Conservation (phyloP, 768 basidiomycete genomes). For the Tylopilus balloui region DNA sequence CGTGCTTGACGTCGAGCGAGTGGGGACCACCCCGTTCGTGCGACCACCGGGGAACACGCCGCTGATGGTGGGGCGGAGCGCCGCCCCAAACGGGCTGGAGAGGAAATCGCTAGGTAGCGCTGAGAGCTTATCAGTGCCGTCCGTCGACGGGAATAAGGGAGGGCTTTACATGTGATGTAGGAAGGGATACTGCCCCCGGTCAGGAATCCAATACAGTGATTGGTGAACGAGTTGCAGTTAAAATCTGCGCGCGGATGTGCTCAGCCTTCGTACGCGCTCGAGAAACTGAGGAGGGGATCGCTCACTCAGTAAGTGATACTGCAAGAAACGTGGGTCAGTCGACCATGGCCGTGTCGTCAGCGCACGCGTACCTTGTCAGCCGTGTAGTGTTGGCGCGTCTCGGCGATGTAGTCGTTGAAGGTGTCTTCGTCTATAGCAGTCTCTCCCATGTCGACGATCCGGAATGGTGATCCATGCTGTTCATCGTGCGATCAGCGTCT, state of each 20-base stretch:
- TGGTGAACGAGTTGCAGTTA: slow-evolving; percentile 94
- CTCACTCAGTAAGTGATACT: slow-evolving; percentile 86
- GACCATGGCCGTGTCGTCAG: neutral
- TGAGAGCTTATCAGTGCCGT: slow-evolving; percentile 23
- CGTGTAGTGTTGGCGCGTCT: slow-evolving; percentile 77
- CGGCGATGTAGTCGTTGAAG: slow-evolving; percentile 76
- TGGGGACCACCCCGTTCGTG: slow-evolving; percentile 27
- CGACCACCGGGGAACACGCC: slow-evolving; percentile 65
- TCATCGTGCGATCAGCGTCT: neutral
- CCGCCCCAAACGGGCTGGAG: slow-evolving; percentile 82
- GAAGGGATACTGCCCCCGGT: slow-evolving; percentile 78
- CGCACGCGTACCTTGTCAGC: slow-evolving; percentile 69
- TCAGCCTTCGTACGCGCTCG: neutral
- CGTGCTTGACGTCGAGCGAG: slow-evolving; percentile 23
- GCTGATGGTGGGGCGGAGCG: slow-evolving; percentile 87
- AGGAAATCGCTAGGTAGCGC: slow-evolving; percentile 81
- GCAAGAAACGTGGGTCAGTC: slow-evolving; percentile 1
- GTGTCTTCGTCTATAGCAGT: slow-evolving; percentile 81
- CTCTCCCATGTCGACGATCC: slow-evolving; percentile 69
- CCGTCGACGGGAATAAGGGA: neutral
- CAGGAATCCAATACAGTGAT: slow-evolving; percentile 81
- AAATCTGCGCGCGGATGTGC: slow-evolving; percentile 52
- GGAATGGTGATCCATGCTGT: slow-evolving; percentile 73
- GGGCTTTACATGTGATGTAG: slow-evolving; percentile 66
- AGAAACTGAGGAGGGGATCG: neutral